These are phyloP conservation scores for Chenopodium album DNA, from an alignment of 148 eudicot species.

Conservation along the genomic window DNA sequence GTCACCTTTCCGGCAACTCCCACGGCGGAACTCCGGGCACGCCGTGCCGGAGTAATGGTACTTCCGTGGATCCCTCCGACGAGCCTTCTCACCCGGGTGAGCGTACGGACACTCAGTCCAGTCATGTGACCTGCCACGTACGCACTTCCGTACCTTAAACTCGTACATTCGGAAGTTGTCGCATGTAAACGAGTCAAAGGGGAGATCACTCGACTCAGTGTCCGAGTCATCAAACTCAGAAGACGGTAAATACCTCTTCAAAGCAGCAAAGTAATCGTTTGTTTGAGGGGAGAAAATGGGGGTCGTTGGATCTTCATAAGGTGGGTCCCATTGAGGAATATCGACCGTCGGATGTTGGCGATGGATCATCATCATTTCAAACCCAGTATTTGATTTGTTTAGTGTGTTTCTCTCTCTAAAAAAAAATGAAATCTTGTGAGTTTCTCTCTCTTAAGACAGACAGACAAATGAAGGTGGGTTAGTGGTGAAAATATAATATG, in stretches of 20 bases:
- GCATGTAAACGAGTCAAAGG: conserved; percentile 55
- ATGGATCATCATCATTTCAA: conserved; percentile 31
- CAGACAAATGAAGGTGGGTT: neutral
- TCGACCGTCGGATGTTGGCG: conserved; percentile 59
- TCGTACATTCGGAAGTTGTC: conserved; percentile 84
- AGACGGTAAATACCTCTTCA: conserved; percentile 56
- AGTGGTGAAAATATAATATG: conserved; percentile 7
- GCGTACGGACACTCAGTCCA: conserved; percentile 82
- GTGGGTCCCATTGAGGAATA: conserved; percentile 51
- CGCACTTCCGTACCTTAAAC: conserved; percentile 66
- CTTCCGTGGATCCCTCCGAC: conserved; percentile 51
- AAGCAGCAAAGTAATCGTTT: conserved; percentile 40
- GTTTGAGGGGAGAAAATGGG: conserved; percentile 28
- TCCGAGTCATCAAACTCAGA: conserved; percentile 34
- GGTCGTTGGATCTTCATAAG: conserved; percentile 46
- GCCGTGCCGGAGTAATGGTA: conserved; percentile 60
- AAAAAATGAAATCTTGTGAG: no score
- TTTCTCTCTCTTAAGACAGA: no score
- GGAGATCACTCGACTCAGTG: conserved; percentile 27
- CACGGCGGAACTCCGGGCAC: conserved; percentile 79
- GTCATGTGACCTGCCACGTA: conserved; percentile 66
- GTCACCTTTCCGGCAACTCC: conserved; percentile 62
- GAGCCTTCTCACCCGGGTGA: conserved; percentile 72
- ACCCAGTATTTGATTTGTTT: neutral
- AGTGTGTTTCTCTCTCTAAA: no score